These are phyloP conservation scores for Magnolia sinica DNA, from an alignment of 164 flowering plant species.

Conservation along the genomic window DNA sequence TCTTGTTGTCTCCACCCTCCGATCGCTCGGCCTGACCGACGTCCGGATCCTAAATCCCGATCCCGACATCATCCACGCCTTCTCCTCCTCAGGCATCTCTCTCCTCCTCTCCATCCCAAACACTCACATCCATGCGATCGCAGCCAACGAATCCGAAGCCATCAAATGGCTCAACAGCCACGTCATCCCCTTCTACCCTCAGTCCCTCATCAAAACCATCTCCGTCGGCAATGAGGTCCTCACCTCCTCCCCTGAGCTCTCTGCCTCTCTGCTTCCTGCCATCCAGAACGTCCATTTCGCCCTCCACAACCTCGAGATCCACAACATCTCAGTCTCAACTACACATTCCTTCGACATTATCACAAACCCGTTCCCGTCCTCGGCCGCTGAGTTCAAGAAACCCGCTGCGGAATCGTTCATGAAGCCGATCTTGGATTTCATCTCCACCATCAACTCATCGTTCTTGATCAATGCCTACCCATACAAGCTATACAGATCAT, in stretches of 20 bases:
- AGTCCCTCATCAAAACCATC: constrained; percentile 51
- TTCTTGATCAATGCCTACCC: constrained; percentile 69
- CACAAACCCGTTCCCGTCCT: constrained; percentile 66
- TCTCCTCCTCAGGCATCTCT: constrained; percentile 58
- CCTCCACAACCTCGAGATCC: constrained; percentile 54
- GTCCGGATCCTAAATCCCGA: constrained; percentile 44
- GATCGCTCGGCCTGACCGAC: constrained; percentile 29
- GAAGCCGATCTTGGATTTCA: constrained; percentile 57
- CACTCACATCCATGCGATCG: constrained; percentile 41
- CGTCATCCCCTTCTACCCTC: constrained; percentile 72
- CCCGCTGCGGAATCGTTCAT: constrained; percentile 32
- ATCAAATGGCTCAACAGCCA: constrained; percentile 50
- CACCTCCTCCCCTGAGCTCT: constrained; percentile 24
- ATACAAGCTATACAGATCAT: constrained; percentile 49
- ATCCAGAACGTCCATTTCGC: constrained; percentile 44
- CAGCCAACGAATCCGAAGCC: constrained; percentile 66
- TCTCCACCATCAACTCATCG: constrained; percentile 54
- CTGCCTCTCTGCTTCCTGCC: constrained; percentile 51
- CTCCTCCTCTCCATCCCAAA: constrained; percentile 70
- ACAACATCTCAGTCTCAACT: constrained; percentile 62
- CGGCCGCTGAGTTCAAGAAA: constrained; percentile 57
- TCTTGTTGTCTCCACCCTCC: constrained; percentile 26
- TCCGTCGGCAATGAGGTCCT: constrained; percentile 61
- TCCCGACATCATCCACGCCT: constrained; percentile 51
- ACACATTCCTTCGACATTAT: constrained; percentile 61